A percentile compares a stretch with the other conserved stretches of the same genome.
Conservation (phyloP, 768 basidiomycete species). For the Infundibulicybe gibba region DNA sequence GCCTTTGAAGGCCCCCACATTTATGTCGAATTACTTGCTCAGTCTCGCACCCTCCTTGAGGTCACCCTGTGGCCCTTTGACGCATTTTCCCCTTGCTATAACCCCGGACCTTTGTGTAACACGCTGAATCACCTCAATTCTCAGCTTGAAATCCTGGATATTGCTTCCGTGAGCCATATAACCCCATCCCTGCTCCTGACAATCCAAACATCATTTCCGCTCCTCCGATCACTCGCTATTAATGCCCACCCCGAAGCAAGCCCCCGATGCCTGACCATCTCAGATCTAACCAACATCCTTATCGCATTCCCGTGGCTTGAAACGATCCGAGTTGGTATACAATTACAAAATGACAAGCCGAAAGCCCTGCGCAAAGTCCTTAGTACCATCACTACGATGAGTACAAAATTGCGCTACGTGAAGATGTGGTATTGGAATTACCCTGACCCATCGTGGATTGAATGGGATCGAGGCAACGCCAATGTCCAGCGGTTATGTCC, state of each 20-base stretch:
- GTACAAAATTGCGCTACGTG: no score
- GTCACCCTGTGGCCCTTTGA: conserved; percentile 1
- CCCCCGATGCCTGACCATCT: not conserved
- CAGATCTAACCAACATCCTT: no score
- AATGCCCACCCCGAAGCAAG: conserved; percentile 2
- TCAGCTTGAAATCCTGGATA: not conserved
- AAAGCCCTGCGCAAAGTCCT: no score
- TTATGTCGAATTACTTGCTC: not conserved
- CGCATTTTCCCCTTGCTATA: not conserved
- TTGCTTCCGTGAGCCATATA: not conserved
- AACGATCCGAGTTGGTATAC: no score
- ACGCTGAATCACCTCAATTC: not conserved
- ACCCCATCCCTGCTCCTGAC: not conserved
- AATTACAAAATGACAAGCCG: no score
- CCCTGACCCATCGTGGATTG: no score
- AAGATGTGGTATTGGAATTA: no score
- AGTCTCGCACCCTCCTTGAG: not conserved
- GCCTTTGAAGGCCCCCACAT: conserved; percentile 3
- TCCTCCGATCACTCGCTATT: not conserved
- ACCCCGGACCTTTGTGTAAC: not conserved
- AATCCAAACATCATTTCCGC: not conserved
- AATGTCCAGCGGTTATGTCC: no score
- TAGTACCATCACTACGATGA: no score
- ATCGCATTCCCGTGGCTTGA: no score
- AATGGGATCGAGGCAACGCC: no score